Percentiles rank a stretch among this genome's conserved stretches.
These are phyloP conservation scores for Pterocarpus macrocarpus DNA, from an alignment of 306 rosid genomes.

Conservation along the genomic window DNA sequence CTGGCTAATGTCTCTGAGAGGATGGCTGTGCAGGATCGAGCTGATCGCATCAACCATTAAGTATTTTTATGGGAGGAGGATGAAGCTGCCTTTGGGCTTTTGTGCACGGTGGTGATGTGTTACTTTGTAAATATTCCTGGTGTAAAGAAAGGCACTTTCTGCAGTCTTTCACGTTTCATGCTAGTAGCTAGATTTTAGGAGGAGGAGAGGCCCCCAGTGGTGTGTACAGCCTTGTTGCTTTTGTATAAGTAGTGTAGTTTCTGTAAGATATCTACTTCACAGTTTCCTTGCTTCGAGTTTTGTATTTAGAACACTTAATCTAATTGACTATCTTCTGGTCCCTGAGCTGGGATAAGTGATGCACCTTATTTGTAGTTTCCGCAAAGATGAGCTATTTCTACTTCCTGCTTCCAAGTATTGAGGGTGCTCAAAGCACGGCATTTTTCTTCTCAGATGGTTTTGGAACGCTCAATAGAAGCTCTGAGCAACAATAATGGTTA, in stretches of 20 bases:
- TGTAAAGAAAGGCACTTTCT: constrained; percentile 33
- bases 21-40: constrained; percentile 69
- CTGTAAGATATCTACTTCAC: constrained; percentile 45
- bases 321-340: not conserved
- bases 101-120: constrained; percentile 52
- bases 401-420: too few species aligned
- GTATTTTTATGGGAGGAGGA: constrained; percentile 32
- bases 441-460: not conserved
- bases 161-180: constrained; percentile 41
- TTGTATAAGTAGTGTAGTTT: constrained; percentile 48
- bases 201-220: constrained; percentile 24
- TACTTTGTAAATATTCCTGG: constrained; percentile 51
- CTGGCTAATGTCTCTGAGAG: constrained; percentile 80
- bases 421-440: not conserved
- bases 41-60: constrained; percentile 56
- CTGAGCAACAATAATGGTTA: not conserved
- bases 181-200: constrained; percentile 34
- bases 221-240: constrained; percentile 44
- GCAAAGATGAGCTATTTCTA: not conserved
- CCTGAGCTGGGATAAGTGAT: not conserved
- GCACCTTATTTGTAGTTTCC: constrained; percentile 12
- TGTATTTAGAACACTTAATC: not conserved
- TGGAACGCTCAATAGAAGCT: not conserved
- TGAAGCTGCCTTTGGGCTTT: constrained; percentile 33
- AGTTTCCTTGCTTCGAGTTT: constrained; percentile 1